Conservation (phyloP, 1,284 basidiomycete genomes). For the Leccinum pallidistipes region DNA sequence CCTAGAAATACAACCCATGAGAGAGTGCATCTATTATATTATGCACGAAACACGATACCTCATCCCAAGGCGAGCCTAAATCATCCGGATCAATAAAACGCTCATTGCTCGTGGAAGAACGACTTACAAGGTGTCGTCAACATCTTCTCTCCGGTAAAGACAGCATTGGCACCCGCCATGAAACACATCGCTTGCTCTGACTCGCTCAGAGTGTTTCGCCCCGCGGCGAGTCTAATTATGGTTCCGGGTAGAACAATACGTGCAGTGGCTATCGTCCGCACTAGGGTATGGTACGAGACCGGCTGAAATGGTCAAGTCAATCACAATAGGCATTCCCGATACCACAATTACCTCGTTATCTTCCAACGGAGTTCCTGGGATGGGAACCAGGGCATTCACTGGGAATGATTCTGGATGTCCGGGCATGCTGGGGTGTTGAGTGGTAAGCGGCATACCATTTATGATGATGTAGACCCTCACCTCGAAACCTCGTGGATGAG, state of each 20-base stretch:
- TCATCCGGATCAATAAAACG: slow-evolving; percentile 8
- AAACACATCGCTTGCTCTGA: slow-evolving; percentile 97
- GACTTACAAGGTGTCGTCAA: slow-evolving; percentile 90
- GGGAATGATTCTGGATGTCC: slow-evolving; percentile 98
- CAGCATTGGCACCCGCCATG: slow-evolving; percentile 97
- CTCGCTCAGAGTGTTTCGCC: slow-evolving; percentile 88
- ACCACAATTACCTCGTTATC: slow-evolving; percentile 58
- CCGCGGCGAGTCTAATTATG: slow-evolving; percentile 95
- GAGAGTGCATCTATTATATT: too few species aligned
- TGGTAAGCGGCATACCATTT: slow-evolving; percentile 6
- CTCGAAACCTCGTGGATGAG: slow-evolving; percentile 93
- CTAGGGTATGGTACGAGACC: slow-evolving; percentile 79
- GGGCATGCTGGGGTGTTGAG: slow-evolving; percentile 63
- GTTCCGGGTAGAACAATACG: slow-evolving; percentile 90
- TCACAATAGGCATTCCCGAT: background rate
- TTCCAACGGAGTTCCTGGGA: slow-evolving; percentile 73
- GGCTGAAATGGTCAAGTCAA: slow-evolving; percentile 47
- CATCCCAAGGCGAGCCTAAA: slow-evolving; percentile 83
- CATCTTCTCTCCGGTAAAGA: slow-evolving; percentile 98
- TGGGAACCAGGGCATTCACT: slow-evolving; percentile 91
- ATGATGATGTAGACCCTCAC: slow-evolving; percentile 44
- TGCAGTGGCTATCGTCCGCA: slow-evolving; percentile 94
- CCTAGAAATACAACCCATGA: slow-evolving; percentile 44
- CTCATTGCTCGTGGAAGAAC: slow-evolving; percentile 11
- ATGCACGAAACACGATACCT: slow-evolving; percentile 47